Percentiles rank a stretch among this genome's conserved stretches.
phyloP scores from a whole-genome alignment of 2,329 filamentous ascomycete genomes.

The Monosporascus sp. region DNA sequence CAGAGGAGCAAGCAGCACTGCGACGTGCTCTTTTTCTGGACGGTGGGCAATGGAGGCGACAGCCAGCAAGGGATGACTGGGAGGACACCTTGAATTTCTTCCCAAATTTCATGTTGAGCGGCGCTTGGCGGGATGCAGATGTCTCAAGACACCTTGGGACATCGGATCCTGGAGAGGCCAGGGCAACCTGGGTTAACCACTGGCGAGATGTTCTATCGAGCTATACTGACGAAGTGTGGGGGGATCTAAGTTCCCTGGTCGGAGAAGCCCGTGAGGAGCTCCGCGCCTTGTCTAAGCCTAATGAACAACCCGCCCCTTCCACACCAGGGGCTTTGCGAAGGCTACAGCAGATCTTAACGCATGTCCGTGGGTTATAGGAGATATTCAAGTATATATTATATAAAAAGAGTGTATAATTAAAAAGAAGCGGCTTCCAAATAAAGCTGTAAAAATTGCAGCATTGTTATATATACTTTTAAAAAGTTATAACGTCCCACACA shows the following conservation, averaged over 20 bases:
- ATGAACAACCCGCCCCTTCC: constrained; percentile 16
- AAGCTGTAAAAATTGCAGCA: too few relatives aligned
- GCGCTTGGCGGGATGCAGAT: constrained; percentile 10
- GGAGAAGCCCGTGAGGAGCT: constrained; percentile 53
- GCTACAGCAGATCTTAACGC: constrained; percentile 34
- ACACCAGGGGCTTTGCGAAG: constrained; percentile 31
- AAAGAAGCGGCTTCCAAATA: too few relatives aligned
- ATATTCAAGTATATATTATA: neutral
- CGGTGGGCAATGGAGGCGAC: neutral
- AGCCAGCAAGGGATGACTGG: constrained; percentile 27
- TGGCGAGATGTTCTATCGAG: constrained; percentile 51
- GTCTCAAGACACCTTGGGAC: constrained; percentile 33
- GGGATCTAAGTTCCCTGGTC: constrained; percentile 52
- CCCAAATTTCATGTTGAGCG: constrained; percentile 34
- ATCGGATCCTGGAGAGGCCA: constrained; percentile 32
- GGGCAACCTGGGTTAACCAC: constrained; percentile 44
- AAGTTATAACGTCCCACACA: too few relatives aligned
- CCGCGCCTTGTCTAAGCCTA: constrained; percentile 30
- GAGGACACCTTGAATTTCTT: constrained; percentile 46
- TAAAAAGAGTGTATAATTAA: neutral
- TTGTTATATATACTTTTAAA: too few relatives aligned
- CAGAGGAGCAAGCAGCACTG: constrained; percentile 14
- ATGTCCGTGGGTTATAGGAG: constrained; percentile 27
- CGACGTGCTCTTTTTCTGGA: constrained; percentile 21
- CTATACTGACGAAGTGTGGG: constrained; percentile 66